Evolutionary conservation across 2,329 filamentous ascomycete species (phyloP).

Genomic region (Incumbomyces delicatus): DNA sequence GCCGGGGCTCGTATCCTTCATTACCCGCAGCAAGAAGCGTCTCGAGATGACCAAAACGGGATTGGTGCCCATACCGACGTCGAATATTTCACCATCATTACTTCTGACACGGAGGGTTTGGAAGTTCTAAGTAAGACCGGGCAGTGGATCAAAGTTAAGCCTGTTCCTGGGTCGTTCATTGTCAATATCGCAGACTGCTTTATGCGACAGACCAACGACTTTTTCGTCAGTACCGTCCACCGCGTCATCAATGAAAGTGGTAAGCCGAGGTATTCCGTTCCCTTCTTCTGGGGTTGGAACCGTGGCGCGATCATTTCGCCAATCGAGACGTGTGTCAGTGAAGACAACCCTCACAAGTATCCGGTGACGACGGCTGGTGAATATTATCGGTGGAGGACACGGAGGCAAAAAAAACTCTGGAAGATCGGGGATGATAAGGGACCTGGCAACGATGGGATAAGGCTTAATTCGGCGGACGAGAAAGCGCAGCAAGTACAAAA

Average conservation of each 20-base stretch:
- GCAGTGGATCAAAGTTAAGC: constrained; percentile 36
- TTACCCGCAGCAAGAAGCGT: constrained; percentile 31
- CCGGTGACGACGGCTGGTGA: constrained; percentile 25
- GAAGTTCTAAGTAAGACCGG: constrained; percentile 37
- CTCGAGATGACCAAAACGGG: constrained; percentile 28
- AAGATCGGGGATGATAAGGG: too few relatives aligned
- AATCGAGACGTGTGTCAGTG: constrained; percentile 22
- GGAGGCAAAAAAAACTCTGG: constrained; percentile 2
- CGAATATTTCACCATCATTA: constrained; percentile 40
- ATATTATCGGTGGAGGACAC: constrained; percentile 20
- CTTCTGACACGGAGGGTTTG: constrained; percentile 37
- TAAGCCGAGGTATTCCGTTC: constrained; percentile 30
- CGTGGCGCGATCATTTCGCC: constrained; percentile 18
- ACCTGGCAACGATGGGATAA: too few relatives aligned
- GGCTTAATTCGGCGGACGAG: too few relatives aligned
- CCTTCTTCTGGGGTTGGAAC: constrained; percentile 29
- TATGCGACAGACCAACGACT: constrained; percentile 34
- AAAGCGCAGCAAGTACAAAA: too few relatives aligned
- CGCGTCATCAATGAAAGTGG: constrained; percentile 31
- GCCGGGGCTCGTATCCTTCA: constrained; percentile 31
- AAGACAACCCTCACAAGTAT: constrained; percentile 26
- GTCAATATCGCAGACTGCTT: constrained; percentile 40
- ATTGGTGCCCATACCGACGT: constrained; percentile 41
- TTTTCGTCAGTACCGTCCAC: constrained; percentile 36
- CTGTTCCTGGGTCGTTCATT: constrained; percentile 35